Base-by-base conservation (phyloP, 2,329 filamentous ascomycete species). In the Knufia petricola region DNA sequence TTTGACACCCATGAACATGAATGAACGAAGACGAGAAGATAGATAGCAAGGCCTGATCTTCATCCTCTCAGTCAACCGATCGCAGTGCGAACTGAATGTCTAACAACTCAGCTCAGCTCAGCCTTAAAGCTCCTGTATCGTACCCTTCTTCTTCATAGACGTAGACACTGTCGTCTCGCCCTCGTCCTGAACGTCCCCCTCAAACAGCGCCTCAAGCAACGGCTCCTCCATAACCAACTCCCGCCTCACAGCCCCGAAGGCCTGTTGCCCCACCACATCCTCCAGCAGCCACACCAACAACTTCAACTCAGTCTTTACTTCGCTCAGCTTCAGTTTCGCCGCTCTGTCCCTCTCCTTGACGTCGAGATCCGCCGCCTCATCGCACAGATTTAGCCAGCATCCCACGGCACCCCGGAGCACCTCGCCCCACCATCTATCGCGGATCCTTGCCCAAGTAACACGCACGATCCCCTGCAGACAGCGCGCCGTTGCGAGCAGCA, bases 371-470 rank as follows among this genome's bases (percentile, higher is more conserved):
- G 4, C 42, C 44, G 19, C 41, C 42, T 71, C 69, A 19, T 65
- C 61, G 1, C 67, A 56, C 13, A 79, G 58, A 52, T 77, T 77
- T 3, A 81, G 62, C 80, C 81, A 87, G 61, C 79, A 83, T 1
- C 78, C 60, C 30, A 75, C 72, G 1, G 87, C 54, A 0, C 76
- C 78, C 55, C 76, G 76, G 38, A 87, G 62, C 4, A 90, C 66
- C 51, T 84, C 79, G 3, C 75, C 77, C 23, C 77, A 69, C 68
- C 85, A 81, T 42, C 48, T 53, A 8, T 55, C 66, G 44, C 69
- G 65, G 3, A 94, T 68, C 3, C 87, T 73, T 10, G 85, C 83
- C 81, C 87, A 88, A 50, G 78, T 79, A 51, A 75, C 81, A 10
- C 73, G 56, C 9, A 94, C 66, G 12, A 83, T 66, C 1, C 69